phyloP scores from a whole-genome alignment of 2,329 filamentous ascomycete species.

The Herpotrichia juniperi region DNA sequence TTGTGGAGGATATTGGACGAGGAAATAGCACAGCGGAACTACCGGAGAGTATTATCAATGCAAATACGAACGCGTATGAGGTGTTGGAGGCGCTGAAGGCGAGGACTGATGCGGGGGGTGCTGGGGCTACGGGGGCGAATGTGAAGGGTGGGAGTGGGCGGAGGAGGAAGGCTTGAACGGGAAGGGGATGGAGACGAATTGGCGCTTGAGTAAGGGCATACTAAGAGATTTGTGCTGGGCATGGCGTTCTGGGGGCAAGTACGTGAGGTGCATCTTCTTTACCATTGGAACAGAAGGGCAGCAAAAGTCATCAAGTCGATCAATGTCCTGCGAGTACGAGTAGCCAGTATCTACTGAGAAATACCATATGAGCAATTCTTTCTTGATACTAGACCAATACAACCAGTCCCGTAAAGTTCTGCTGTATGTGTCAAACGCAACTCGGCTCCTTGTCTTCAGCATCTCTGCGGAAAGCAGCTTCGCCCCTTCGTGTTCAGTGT shows the following conservation, averaged over 20 bases:
- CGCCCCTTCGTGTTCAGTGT: too few relatives aligned
- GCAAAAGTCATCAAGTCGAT: too few relatives aligned
- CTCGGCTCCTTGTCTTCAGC: too few relatives aligned
- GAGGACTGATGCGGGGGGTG: background rate
- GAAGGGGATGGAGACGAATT: background rate
- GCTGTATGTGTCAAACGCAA: too few relatives aligned
- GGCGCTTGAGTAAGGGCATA: too few relatives aligned
- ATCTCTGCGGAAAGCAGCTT: too few relatives aligned
- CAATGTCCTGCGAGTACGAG: too few relatives aligned
- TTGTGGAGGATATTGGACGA: slow-evolving; percentile 51
- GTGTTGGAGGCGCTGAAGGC: slow-evolving; percentile 45
- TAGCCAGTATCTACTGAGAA: too few relatives aligned
- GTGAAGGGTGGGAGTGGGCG: slow-evolving; percentile 35
- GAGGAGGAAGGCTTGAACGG: slow-evolving; percentile 33
- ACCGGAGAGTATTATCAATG: slow-evolving; percentile 29
- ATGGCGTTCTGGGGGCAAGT: background rate
- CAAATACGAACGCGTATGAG: slow-evolving; percentile 39
- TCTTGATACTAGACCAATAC: too few relatives aligned
- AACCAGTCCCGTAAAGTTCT: too few relatives aligned
- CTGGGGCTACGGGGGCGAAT: slow-evolving; percentile 18
- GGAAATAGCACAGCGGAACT: slow-evolving; percentile 29
- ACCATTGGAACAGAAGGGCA: too few relatives aligned
- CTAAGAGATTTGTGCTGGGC: background rate
- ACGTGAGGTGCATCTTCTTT: background rate
- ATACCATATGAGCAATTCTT: too few relatives aligned